Evolutionary conservation across 257 asterid species (phyloP).

Genomic region (Nicotiana knightiana): DNA sequence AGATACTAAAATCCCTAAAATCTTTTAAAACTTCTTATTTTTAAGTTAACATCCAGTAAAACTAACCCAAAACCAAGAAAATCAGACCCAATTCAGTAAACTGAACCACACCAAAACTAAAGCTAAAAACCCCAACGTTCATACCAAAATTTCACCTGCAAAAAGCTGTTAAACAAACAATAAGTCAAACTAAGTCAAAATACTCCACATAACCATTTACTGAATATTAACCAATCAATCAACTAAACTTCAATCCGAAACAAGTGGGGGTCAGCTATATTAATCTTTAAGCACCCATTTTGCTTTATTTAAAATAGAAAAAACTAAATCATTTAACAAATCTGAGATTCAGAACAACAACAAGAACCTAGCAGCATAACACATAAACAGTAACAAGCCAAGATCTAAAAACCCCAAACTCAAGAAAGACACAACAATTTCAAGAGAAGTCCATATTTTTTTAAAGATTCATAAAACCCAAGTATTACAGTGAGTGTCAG

Average conservation of each 20-base stretch:
- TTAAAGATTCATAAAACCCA: neutral
- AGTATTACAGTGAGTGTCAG: neutral
- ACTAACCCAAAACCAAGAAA: neutral
- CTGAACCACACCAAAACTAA: conserved; percentile 2
- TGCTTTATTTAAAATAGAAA: neutral
- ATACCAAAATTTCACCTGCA: conserved; percentile 22
- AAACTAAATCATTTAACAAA: neutral
- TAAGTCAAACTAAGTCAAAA: conserved; percentile 7
- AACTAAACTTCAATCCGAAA: neutral
- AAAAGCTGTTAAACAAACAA: neutral
- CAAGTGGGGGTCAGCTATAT: neutral
- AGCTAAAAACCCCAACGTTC: neutral
- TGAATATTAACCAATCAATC: neutral
- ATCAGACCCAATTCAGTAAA: neutral
- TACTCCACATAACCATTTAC: neutral
- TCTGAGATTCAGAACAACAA: conserved; percentile 9
- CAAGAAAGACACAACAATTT: neutral
- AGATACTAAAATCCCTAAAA: conserved; percentile 5
- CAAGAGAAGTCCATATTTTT: neutral
- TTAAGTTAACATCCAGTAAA: neutral
- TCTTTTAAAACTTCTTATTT: neutral
- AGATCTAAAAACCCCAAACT: conserved; percentile 7
- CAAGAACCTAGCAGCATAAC: conserved; percentile 9
- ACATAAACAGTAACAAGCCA: conserved; percentile 6
- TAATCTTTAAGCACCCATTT: neutral